These are phyloP conservation scores for Pichia cactophila DNA, from an alignment of 1,139 yeast genomes.

Conservation along the genomic window DNA sequence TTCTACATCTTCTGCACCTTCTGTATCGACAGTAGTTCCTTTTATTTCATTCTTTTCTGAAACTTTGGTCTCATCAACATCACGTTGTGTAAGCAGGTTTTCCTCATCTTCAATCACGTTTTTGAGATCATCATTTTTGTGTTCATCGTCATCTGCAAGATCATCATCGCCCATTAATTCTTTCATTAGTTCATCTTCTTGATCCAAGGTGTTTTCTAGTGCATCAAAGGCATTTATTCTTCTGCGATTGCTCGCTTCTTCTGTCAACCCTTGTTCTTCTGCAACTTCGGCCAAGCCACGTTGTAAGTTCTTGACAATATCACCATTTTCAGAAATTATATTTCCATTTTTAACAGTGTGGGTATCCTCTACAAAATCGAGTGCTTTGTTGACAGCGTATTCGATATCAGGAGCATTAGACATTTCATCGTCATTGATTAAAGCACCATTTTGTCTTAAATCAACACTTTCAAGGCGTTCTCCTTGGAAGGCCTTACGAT, in stretches of 20 bases:
- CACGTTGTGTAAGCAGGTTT: constrained; percentile 1
- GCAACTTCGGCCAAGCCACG: constrained; percentile 16
- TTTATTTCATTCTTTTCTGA: no score
- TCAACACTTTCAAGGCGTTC: constrained; percentile 22
- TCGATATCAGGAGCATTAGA: constrained; percentile 27
- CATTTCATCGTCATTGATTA: constrained; percentile 28
- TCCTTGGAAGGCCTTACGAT: constrained; percentile 22
- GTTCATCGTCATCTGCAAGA: neutral
- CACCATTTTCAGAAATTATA: constrained; percentile 26
- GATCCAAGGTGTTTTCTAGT: constrained; percentile 12
- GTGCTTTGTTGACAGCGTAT: constrained; percentile 30
- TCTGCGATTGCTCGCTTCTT: constrained; percentile 10
- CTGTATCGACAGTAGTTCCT: no score
- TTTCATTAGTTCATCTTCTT: constrained; percentile 14
- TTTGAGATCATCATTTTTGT: neutral
- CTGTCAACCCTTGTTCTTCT: constrained; percentile 17
- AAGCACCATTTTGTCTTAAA: constrained; percentile 32
- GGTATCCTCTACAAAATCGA: constrained; percentile 24
- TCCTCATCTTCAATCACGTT: neutral
- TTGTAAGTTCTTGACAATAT: constrained; percentile 9
- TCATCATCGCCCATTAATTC: constrained; percentile 9
- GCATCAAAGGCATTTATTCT: constrained; percentile 2
- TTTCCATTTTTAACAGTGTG: constrained; percentile 15
- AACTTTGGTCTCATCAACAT: no score
- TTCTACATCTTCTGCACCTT: no score